phyloP scores from a whole-genome alignment of 2,329 filamentous ascomycete genomes.

The Beauveria australis region DNA sequence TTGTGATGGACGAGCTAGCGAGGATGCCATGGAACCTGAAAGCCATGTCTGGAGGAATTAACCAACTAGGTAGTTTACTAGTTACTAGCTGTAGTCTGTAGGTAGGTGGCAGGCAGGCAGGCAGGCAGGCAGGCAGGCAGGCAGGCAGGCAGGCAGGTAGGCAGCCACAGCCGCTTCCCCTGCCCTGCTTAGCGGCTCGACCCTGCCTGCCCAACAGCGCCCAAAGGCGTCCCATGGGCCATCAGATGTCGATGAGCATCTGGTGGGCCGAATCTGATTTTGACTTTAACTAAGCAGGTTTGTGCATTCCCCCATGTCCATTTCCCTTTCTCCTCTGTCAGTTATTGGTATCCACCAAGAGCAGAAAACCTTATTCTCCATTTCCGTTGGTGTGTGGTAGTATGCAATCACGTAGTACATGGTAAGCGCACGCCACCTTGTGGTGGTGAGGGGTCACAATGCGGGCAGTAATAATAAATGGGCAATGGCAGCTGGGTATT shows the following conservation, averaged over 20 bases:
- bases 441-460: not conserved
- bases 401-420: not conserved
- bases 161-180: not conserved
- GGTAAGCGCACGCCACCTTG: not conserved
- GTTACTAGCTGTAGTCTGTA: not conserved
- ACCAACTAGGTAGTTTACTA: no score
- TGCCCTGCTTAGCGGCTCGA: not conserved
- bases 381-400: no score
- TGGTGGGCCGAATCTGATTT: constrained; percentile 4
- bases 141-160: not conserved
- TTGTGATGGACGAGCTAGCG: not conserved
- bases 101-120: not conserved
- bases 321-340: not conserved
- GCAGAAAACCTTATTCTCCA: not conserved
- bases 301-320: not conserved
- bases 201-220: not conserved
- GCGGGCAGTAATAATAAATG: no score
- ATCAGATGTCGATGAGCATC: not conserved
- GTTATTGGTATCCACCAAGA: not conserved
- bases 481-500: not conserved
- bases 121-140: not conserved
- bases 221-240: not conserved
- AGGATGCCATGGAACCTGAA: not conserved
- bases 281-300: not conserved
- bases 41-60: not conserved